phyloP scores from a whole-genome alignment of 257 asterid species.

The Striga asiatica region DNA sequence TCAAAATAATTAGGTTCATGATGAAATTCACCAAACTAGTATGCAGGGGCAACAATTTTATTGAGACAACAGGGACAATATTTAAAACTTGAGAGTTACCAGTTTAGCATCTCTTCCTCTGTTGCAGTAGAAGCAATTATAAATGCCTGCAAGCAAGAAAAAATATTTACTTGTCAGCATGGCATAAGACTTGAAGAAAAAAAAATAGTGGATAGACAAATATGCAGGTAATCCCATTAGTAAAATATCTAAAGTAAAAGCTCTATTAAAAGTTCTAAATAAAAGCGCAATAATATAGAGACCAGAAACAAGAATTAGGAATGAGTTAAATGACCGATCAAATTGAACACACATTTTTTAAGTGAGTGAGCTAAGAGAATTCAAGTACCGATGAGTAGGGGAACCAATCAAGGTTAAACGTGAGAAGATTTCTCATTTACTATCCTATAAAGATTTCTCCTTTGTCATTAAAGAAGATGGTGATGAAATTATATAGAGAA shows the following conservation, averaged over 20 bases:
- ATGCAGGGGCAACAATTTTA: neutral
- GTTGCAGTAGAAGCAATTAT: constrained; percentile 98
- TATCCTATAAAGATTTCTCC: neutral
- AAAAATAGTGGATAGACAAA: constrained; percentile 3
- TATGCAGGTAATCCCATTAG: neutral
- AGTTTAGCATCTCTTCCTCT: constrained; percentile 86
- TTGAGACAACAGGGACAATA: neutral
- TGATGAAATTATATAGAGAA: too few species aligned
- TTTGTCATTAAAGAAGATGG: too few species aligned
- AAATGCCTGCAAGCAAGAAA: constrained; percentile 56
- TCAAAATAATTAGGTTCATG: neutral
- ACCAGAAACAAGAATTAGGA: too few species aligned
- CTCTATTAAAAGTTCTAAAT: too few species aligned
- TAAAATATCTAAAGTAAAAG: too few species aligned
- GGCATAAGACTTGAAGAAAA: neutral
- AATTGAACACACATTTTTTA: too few species aligned
- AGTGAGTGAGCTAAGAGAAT: too few species aligned
- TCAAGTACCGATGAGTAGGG: too few species aligned
- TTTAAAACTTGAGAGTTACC: constrained; percentile 33
- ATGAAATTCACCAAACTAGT: neutral
- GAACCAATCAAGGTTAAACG: too few species aligned
- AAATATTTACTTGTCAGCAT: constrained; percentile 9
- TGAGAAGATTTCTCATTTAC: neutral
- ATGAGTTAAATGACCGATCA: too few species aligned
- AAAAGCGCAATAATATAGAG: too few species aligned